These are phyloP conservation scores for Vigna nakashimae DNA, from an alignment of 306 rosid genomes.

Conservation along the genomic window DNA sequence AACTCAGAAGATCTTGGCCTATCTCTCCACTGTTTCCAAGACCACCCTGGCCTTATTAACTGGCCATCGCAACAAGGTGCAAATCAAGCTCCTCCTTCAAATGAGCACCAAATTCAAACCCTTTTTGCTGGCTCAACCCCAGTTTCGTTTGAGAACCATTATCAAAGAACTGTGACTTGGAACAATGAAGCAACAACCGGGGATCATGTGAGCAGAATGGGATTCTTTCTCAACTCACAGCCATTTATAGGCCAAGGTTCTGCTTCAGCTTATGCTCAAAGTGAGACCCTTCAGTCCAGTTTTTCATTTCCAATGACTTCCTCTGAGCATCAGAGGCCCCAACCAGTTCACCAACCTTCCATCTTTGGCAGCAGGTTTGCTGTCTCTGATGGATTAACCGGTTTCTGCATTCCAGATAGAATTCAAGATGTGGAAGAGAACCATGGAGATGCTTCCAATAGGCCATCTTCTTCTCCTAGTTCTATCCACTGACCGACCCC, in stretches of 20 bases:
- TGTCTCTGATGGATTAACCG: constrained; percentile 50
- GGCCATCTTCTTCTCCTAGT: constrained; percentile 63
- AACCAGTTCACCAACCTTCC: constrained; percentile 52
- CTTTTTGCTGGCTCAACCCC: constrained; percentile 47
- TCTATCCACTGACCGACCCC: constrained; percentile 57
- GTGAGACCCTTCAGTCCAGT: constrained; percentile 82
- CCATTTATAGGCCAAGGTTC: constrained; percentile 56
- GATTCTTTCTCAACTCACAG: constrained; percentile 51
- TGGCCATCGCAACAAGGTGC: constrained; percentile 47
- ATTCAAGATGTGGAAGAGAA: constrained; percentile 55
- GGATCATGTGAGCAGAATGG: constrained; percentile 42
- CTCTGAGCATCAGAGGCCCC: constrained; percentile 54
- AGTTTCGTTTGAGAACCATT: constrained; percentile 54
- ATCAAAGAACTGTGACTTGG: constrained; percentile 63
- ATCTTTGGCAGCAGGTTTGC: constrained; percentile 60
- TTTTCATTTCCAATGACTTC: constrained; percentile 51
- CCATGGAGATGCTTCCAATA: constrained; percentile 53
- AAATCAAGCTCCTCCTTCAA: constrained; percentile 45
- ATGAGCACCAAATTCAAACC: constrained; percentile 44
- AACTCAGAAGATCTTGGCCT: constrained; percentile 71
- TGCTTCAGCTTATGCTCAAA: constrained; percentile 53
- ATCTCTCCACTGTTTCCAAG: constrained; percentile 73
- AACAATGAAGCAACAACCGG: constrained; percentile 38
- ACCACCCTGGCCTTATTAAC: constrained; percentile 48
- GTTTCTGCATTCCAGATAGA: constrained; percentile 59